Evolutionary conservation across 305 asterid genomes (phyloP).

Genomic region (Stenogyne calaminthoides): DNA sequence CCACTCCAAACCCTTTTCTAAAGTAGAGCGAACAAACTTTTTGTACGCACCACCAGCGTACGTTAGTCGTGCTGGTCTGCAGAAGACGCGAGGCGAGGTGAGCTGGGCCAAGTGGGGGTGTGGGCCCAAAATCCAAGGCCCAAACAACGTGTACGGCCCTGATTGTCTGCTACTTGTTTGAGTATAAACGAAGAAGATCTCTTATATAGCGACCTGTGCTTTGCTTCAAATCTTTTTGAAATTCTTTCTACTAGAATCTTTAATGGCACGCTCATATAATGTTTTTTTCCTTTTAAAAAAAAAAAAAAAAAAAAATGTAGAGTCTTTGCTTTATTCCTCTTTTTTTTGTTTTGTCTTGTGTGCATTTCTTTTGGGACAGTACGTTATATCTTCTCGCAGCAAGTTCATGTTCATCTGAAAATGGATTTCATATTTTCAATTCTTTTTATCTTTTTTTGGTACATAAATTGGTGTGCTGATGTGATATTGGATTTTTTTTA

Average conservation of each 20-base stretch:
- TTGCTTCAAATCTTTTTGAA: constrained; percentile 30
- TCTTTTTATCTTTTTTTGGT: background rate
- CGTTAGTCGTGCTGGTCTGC: constrained; percentile 26
- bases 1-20: background rate
- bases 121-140: constrained; percentile 33
- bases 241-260: constrained; percentile 17
- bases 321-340: background rate
- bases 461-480: background rate
- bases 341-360: background rate
- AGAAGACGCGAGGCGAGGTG: constrained; percentile 18
- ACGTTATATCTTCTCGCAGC: constrained; percentile 8
- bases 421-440: background rate
- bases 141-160: constrained; percentile 22
- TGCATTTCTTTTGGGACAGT: background rate
- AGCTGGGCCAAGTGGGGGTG: constrained; percentile 37
- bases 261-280: background rate
- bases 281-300: background rate
- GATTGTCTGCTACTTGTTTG: constrained; percentile 37
- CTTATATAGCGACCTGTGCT: constrained; percentile 39
- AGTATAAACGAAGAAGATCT: constrained; percentile 51
- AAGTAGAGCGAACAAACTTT: constrained; percentile 35
- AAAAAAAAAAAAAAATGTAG: background rate
- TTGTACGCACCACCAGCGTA: constrained; percentile 34
- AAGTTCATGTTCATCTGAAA: constrained; percentile 7
- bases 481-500: background rate